Percentiles rank a stretch among this genome's conserved stretches.
Conservation (phyloP, 805 yeast species). For the Metschnikowia cerradonensis region DNA sequence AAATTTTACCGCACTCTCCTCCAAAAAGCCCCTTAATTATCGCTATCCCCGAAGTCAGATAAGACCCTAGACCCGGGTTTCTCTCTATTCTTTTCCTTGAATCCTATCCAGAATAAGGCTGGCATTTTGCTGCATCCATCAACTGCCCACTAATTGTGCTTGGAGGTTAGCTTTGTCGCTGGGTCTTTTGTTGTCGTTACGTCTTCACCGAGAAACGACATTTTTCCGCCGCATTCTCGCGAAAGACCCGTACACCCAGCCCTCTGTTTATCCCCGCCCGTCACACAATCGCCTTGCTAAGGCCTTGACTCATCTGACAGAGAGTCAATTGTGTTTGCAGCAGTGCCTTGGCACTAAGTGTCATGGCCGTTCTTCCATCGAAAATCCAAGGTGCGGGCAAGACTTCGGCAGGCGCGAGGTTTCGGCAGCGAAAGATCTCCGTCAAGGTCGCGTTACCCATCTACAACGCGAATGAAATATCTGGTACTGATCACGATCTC, state of each 20-base stretch:
- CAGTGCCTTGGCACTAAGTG: slow-evolving; percentile 15
- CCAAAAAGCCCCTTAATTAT: slow-evolving; percentile 12
- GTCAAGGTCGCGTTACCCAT: slow-evolving; percentile 84
- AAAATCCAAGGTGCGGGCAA: slow-evolving; percentile 31
- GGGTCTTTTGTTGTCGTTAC: slow-evolving; percentile 10
- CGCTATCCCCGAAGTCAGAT: slow-evolving; percentile 1
- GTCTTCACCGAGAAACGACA: slow-evolving; percentile 16
- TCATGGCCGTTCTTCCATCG: slow-evolving; percentile 41
- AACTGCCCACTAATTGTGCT: background rate
- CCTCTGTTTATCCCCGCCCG: background rate
- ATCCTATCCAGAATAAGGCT: background rate
- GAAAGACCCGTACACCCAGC: slow-evolving; percentile 24
- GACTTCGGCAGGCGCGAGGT: slow-evolving; percentile 56
- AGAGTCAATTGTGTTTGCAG: background rate
- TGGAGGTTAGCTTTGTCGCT: slow-evolving; percentile 1
- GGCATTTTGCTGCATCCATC: background rate
- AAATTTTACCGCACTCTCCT: slow-evolving; percentile 17
- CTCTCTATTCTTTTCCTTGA: background rate
- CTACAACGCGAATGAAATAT: slow-evolving; percentile 72
- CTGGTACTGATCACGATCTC: slow-evolving; percentile 58
- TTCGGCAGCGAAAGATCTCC: slow-evolving; percentile 91
- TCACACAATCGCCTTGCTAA: background rate
- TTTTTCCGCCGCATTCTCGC: slow-evolving; percentile 15
- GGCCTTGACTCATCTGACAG: slow-evolving; percentile 2
- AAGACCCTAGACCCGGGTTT: slow-evolving; percentile 4